Evolutionary conservation across 208 protist genomes (phyloP).

Genomic region (Acanthamoeba castellanii): DNA sequence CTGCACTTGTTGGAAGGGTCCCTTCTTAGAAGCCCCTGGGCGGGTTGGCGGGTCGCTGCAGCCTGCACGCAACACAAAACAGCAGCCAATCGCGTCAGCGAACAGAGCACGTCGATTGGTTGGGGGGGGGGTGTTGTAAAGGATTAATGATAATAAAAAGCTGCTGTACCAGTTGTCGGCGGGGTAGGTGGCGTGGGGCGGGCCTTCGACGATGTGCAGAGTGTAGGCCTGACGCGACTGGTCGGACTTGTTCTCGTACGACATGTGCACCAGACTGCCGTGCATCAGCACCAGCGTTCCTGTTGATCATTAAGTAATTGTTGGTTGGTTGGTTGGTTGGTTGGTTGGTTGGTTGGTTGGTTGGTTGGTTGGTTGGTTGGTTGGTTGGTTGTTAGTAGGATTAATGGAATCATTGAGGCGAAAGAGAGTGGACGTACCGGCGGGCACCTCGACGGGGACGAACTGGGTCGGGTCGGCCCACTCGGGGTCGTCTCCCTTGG

Average conservation of each 20-base stretch:
- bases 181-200: conserved; percentile 58
- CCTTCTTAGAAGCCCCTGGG: background rate
- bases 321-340: too few relatives aligned
- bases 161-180: conserved; percentile 49
- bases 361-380: too few relatives aligned
- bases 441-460: conserved; percentile 4
- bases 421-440: background rate
- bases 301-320: too few relatives aligned
- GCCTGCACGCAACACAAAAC: background rate
- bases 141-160: background rate
- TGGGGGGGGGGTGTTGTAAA: background rate
- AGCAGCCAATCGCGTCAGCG: background rate
- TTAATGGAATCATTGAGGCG: too few relatives aligned
- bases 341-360: too few relatives aligned
- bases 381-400: too few relatives aligned
- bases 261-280: conserved; percentile 87
- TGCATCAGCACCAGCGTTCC: conserved; percentile 86
- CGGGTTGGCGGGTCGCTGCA: conserved; percentile 21
- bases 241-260: conserved; percentile 83
- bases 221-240: conserved; percentile 89
- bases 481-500: conserved; percentile 44
- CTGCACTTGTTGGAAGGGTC: background rate
- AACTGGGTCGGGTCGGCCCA: background rate
- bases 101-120: background rate
- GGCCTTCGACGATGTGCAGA: conserved; percentile 89